Conservation (phyloP, 768 basidiomycete species). For the Tephrocybe sp. region DNA sequence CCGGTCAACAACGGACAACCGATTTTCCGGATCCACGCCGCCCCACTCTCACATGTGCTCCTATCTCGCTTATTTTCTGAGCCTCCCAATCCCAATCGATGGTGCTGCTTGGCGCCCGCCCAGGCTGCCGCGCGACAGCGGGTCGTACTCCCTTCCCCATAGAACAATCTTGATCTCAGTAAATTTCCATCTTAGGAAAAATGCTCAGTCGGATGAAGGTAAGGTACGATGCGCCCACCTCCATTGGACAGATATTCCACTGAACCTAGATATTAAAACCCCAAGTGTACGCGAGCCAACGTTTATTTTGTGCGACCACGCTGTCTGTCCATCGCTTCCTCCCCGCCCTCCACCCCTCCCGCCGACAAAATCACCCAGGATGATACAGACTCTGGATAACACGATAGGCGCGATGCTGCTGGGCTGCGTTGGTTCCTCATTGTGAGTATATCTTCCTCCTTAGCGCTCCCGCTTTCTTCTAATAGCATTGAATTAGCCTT, state of each 20-base stretch:
- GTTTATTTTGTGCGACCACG: constrained; percentile 5
- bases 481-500: constrained; percentile 22
- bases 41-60: not conserved
- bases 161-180: not conserved
- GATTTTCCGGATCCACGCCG: not conserved
- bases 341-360: not conserved
- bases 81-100: not conserved
- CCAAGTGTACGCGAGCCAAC: not conserved
- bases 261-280: not conserved
- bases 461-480: no score
- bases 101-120: not conserved
- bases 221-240: constrained; percentile 5
- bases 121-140: not conserved
- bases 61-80: not conserved
- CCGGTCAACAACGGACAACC: not conserved
- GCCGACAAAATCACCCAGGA: constrained; percentile 20
- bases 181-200: not conserved
- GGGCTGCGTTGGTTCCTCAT: constrained; percentile 32
- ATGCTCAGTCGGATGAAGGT: constrained; percentile 1
- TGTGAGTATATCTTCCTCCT: constrained; percentile 25
- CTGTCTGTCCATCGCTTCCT: not conserved
- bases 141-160: not conserved
- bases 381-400: constrained; percentile 35
- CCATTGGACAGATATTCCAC: constrained; percentile 6
- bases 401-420: constrained; percentile 38